Percentiles rank a stretch among this genome's conserved stretches.
Conservation (phyloP, 495 filamentous ascomycete species). For the Saxispiralis lemnorum region DNA sequence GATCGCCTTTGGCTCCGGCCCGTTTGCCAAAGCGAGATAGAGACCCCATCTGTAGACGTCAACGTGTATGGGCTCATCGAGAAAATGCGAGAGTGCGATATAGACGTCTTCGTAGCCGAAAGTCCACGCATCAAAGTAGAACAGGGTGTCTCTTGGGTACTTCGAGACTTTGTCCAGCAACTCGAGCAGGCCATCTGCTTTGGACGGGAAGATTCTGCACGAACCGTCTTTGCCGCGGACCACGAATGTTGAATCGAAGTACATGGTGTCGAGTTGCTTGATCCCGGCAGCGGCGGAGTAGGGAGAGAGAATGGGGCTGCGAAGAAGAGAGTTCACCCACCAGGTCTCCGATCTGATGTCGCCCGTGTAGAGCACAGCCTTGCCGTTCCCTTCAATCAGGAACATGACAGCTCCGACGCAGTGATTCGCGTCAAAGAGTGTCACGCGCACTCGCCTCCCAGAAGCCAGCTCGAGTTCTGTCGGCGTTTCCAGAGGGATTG, state of each 20-base stretch:
- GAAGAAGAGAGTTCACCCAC: slow-evolving; percentile 48
- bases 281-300: slow-evolving; percentile 27
- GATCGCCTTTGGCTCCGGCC: slow-evolving; percentile 16
- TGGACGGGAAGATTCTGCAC: slow-evolving; percentile 36
- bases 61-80: slow-evolving; percentile 61
- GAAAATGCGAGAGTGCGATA: slow-evolving; percentile 55
- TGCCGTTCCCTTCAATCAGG: slow-evolving; percentile 60
- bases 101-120: slow-evolving; percentile 86
- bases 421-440: slow-evolving; percentile 82
- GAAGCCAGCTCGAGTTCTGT: slow-evolving; percentile 58
- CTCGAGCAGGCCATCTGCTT: slow-evolving; percentile 58
- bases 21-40: slow-evolving; percentile 44
- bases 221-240: slow-evolving; percentile 24
- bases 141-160: slow-evolving; percentile 60
- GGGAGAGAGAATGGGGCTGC: slow-evolving; percentile 58
- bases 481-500: slow-evolving; percentile 71
- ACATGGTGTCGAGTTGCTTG: slow-evolving; percentile 50
- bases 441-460: slow-evolving; percentile 51
- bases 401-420: slow-evolving; percentile 90
- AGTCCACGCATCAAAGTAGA: slow-evolving; percentile 82
- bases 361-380: slow-evolving; percentile 77
- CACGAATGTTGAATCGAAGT: slow-evolving; percentile 73
- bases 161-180: slow-evolving; percentile 47
- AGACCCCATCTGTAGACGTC: slow-evolving; percentile 62
- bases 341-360: slow-evolving; percentile 64